phyloP scores from a whole-genome alignment of 345 rosid genomes.

The Citrus trifoliata region DNA sequence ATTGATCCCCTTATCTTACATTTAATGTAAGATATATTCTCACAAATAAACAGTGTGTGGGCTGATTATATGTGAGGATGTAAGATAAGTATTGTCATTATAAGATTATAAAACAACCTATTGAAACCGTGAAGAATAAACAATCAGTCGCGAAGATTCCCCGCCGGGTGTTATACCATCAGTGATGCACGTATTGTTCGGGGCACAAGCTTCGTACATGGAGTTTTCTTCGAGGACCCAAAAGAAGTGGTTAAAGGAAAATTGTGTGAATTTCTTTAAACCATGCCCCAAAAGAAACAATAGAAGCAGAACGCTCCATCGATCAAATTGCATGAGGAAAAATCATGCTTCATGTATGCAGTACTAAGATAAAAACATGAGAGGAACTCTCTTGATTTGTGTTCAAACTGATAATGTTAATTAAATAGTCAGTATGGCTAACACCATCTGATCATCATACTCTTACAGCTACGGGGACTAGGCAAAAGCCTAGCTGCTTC shows the following conservation, averaged over 20 bases:
- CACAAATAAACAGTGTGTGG: too few relatives aligned
- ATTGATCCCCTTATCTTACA: too few relatives aligned
- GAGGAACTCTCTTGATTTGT: constrained; percentile 3
- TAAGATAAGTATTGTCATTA: too few relatives aligned
- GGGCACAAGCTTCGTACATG: too few relatives aligned
- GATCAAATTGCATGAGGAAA: background rate
- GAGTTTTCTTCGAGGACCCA: too few relatives aligned
- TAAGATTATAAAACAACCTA: background rate
- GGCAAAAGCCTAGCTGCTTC: constrained; percentile 16
- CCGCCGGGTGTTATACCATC: background rate
- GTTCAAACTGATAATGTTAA: constrained; percentile 4
- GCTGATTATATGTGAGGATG: too few relatives aligned
- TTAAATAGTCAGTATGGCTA: constrained; percentile 6
- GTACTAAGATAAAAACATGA: constrained; percentile 3
- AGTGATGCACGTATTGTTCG: too few relatives aligned
- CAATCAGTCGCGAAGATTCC: background rate
- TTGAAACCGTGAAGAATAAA: background rate
- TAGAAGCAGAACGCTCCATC: background rate
- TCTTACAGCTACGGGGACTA: constrained; percentile 1
- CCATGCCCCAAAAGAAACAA: background rate
- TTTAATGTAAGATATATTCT: too few relatives aligned
- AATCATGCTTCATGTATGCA: background rate
- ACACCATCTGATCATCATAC: background rate
- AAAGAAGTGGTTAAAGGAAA: too few relatives aligned
- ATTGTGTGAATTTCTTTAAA: too few relatives aligned